These are phyloP conservation scores for Xylaria curta DNA, from an alignment of 495 filamentous ascomycete genomes.

Conservation along the genomic window DNA sequence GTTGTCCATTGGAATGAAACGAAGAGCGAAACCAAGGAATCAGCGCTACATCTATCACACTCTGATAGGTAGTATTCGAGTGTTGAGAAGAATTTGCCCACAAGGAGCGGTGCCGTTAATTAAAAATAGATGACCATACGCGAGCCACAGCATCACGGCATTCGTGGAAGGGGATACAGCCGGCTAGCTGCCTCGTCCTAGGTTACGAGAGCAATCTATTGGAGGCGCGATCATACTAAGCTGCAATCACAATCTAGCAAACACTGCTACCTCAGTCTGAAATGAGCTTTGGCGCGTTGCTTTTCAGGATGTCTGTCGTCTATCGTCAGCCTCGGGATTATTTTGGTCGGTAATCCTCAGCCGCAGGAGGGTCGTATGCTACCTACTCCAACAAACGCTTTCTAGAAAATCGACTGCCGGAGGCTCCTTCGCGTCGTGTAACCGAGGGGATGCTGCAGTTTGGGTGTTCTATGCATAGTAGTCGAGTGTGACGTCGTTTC, in stretches of 20 bases:
- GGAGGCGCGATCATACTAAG: neutral
- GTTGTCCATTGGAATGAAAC: neutral
- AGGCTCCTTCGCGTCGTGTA: conserved; percentile 14
- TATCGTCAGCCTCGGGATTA: conserved; percentile 18
- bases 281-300: neutral
- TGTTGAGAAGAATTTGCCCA: neutral
- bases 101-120: conserved; percentile 3
- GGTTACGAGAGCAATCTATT: conserved; percentile 19
- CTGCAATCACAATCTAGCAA: conserved; percentile 12
- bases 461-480: conserved; percentile 21
- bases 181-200: conserved; percentile 20
- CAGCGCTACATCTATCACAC: neutral
- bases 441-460: conserved; percentile 18
- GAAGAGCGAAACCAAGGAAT: neutral
- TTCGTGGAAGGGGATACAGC: neutral
- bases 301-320: neutral
- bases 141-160: neutral
- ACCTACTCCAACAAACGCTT: conserved; percentile 1
- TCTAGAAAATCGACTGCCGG: conserved; percentile 21
- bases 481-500: conserved; percentile 25
- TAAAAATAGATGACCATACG: conserved; percentile 2
- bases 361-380: conserved; percentile 12
- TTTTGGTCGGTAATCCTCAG: conserved; percentile 15
- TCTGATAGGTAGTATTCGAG: neutral
- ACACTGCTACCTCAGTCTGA: neutral